Conservation (phyloP, 352 stramenopile species). For the Pythium coloratum region DNA sequence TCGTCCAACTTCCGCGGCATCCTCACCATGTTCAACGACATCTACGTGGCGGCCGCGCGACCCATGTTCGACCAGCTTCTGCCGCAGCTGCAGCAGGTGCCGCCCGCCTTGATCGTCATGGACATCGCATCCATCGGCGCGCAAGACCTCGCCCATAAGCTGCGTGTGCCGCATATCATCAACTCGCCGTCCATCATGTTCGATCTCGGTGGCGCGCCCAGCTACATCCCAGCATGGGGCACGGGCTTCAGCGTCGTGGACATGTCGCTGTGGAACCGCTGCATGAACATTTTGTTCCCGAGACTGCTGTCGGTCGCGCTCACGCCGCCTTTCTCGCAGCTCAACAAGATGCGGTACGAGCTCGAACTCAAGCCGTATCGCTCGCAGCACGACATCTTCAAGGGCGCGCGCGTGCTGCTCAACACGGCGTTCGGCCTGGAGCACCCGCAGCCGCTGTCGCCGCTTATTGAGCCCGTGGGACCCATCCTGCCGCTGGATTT, state of each 20-base stretch:
- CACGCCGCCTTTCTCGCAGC: constrained; percentile 87
- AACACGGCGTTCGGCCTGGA: constrained; percentile 90
- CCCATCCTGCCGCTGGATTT: constrained; percentile 59
- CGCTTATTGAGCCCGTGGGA: constrained; percentile 75
- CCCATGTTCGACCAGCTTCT: constrained; percentile 81
- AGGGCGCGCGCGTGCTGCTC: constrained; percentile 77
- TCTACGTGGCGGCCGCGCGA: constrained; percentile 73
- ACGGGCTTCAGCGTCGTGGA: constrained; percentile 68
- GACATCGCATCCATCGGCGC: constrained; percentile 84
- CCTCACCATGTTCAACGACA: constrained; percentile 88
- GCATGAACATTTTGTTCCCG: constrained; percentile 90
- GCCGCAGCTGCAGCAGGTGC: constrained; percentile 37
- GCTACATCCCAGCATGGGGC: constrained; percentile 84
- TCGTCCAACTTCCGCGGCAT: constrained; percentile 84
- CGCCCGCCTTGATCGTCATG: constrained; percentile 72
- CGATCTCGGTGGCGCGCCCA: constrained; percentile 65
- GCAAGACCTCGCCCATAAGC: constrained; percentile 76
- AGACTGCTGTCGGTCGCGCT: constrained; percentile 78
- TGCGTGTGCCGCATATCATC: constrained; percentile 72
- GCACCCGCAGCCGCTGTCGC: constrained; percentile 73
- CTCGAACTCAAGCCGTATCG: constrained; percentile 68
- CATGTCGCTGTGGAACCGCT: constrained; percentile 89
- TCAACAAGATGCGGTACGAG: constrained; percentile 86
- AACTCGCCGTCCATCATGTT: constrained; percentile 89
- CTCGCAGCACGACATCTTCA: constrained; percentile 89